A percentile compares a stretch with the other conserved stretches of the same genome.
These are phyloP conservation scores for Aspergillus ochraceoroseus DNA, from an alignment of 2,329 filamentous ascomycete species.

Conservation along the genomic window DNA sequence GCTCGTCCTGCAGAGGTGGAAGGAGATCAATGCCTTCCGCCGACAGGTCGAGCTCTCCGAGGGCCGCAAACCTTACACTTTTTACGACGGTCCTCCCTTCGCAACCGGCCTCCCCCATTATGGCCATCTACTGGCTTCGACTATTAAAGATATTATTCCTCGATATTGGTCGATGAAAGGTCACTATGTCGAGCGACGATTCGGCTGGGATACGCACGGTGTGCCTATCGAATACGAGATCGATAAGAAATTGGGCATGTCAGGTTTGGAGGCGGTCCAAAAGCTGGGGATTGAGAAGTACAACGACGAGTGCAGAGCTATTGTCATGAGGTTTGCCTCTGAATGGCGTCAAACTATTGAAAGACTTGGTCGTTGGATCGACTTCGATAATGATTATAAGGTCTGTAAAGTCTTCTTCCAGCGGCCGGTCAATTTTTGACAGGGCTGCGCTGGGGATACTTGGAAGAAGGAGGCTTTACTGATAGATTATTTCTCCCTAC, in stretches of 20 bases:
- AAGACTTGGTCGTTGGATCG: constrained; percentile 87
- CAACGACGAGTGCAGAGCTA: constrained; percentile 84
- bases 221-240: constrained; percentile 96
- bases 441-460: neutral
- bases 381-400: constrained; percentile 98
- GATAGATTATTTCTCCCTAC: constrained; percentile 1
- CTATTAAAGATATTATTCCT: constrained; percentile 95
- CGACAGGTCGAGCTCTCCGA: constrained; percentile 81
- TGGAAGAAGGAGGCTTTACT: neutral
- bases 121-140: constrained; percentile 78
- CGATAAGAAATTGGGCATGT: constrained; percentile 89
- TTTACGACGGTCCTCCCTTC: constrained; percentile 85
- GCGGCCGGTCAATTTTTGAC: too few relatives aligned
- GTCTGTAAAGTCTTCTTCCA: constrained; percentile 38
- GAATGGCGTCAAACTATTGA: constrained; percentile 90
- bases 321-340: constrained; percentile 82
- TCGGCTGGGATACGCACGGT: constrained; percentile 94
- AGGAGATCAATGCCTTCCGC: constrained; percentile 85
- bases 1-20: constrained; percentile 77
- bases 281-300: constrained; percentile 83
- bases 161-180: constrained; percentile 98
- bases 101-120: constrained; percentile 67
- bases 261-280: constrained; percentile 78
- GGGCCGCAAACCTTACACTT: constrained; percentile 79
- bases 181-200: constrained; percentile 82